These are phyloP conservation scores for Pulveroboletus ravenelii DNA, from an alignment of 768 basidiomycete species.

Conservation along the genomic window DNA sequence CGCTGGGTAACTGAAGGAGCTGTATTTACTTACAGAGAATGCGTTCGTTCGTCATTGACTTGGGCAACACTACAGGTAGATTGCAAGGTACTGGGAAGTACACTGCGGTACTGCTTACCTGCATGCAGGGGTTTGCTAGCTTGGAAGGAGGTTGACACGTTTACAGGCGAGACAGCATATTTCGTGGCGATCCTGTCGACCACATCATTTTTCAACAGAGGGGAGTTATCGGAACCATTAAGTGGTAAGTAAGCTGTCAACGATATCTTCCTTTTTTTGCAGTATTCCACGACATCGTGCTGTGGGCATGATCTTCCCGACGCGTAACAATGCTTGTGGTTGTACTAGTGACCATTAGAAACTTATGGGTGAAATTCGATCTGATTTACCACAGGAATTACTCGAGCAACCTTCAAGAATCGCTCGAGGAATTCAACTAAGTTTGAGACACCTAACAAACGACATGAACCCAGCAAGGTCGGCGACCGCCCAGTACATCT, in stretches of 20 bases:
- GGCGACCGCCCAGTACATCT: no score
- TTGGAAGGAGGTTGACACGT: constrained; percentile 67
- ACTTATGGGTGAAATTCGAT: constrained; percentile 69
- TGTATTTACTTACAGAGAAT: constrained; percentile 42
- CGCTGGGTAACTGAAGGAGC: background rate
- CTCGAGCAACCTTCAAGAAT: constrained; percentile 48
- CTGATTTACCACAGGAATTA: constrained; percentile 76
- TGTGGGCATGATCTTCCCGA: no score
- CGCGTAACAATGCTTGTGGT: background rate
- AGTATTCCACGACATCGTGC: no score
- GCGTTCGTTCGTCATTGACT: constrained; percentile 69
- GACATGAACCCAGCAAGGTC: no score
- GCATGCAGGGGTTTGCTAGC: constrained; percentile 59
- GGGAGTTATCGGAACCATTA: constrained; percentile 63
- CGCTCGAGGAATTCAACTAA: constrained; percentile 59
- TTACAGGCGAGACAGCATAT: constrained; percentile 55
- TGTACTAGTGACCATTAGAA: background rate
- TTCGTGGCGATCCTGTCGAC: constrained; percentile 61
- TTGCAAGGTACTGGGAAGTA: constrained; percentile 16
- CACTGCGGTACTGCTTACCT: constrained; percentile 37
- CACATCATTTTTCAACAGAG: constrained; percentile 53
- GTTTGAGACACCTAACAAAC: constrained; percentile 56
- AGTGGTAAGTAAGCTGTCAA: constrained; percentile 79
- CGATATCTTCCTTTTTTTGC: constrained; percentile 64
- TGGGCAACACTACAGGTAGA: constrained; percentile 40